phyloP scores from a whole-genome alignment of 1,284 basidiomycete species.

The Malassezia yamatoensis region DNA sequence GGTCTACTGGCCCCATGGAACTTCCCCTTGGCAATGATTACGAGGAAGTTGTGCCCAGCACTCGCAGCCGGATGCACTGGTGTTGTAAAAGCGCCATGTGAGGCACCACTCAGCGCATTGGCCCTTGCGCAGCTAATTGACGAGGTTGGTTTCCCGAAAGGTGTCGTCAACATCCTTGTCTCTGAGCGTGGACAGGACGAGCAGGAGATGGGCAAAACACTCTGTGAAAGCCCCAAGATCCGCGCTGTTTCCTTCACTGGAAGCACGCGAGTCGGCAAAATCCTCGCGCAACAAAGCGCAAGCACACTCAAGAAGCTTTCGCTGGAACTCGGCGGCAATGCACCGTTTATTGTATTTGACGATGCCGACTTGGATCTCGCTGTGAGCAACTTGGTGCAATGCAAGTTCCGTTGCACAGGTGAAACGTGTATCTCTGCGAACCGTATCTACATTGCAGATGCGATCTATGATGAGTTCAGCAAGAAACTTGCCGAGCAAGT shows the following conservation, averaged over 20 bases:
- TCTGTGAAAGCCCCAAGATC: constrained; percentile 55
- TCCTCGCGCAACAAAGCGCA: constrained; percentile 71
- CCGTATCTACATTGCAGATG: constrained; percentile 56
- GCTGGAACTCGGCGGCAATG: constrained; percentile 59
- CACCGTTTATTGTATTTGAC: constrained; percentile 91
- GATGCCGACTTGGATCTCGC: constrained; percentile 90
- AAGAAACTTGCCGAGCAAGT: constrained; percentile 71
- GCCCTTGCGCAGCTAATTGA: constrained; percentile 73
- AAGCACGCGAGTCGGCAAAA: constrained; percentile 79
- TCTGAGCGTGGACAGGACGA: constrained; percentile 65
- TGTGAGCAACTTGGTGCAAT: constrained; percentile 71
- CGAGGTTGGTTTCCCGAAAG: constrained; percentile 82
- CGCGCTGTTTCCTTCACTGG: constrained; percentile 89
- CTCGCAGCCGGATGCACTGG: constrained; percentile 86
- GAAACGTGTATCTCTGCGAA: constrained; percentile 68
- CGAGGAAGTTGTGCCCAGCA: constrained; percentile 75
- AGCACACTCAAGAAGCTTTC: constrained; percentile 77
- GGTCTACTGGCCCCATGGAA: constrained; percentile 49
- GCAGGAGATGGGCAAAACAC: constrained; percentile 62
- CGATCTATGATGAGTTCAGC: constrained; percentile 69
- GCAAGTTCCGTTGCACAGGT: constrained; percentile 84
- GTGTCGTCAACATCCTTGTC: constrained; percentile 88
- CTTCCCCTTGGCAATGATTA: constrained; percentile 54
- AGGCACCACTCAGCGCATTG: constrained; percentile 87
- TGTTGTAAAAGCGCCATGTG: constrained; percentile 88